Conservation (phyloP, 2,329 filamentous ascomycete genomes). For the Exophiala calicioides region DNA sequence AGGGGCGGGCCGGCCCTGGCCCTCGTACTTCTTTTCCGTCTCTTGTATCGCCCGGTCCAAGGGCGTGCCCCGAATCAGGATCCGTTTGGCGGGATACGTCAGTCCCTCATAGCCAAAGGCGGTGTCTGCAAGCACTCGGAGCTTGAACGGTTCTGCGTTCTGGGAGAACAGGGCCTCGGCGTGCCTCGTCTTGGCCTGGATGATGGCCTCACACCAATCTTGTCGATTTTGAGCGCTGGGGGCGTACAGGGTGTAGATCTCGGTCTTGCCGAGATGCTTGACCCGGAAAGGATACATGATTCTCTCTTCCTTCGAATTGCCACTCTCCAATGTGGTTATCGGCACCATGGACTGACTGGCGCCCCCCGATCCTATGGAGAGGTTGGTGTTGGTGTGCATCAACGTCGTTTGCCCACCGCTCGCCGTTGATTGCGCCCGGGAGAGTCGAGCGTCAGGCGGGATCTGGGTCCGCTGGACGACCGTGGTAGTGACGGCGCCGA, state of each 20-base stretch:
- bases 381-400: slow-evolving; percentile 67
- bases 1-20: slow-evolving; percentile 67
- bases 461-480: slow-evolving; percentile 51
- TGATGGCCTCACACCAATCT: slow-evolving; percentile 92
- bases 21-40: slow-evolving; percentile 72
- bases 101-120: slow-evolving; percentile 78
- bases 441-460: slow-evolving; percentile 53
- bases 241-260: slow-evolving; percentile 89
- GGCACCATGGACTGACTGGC: slow-evolving; percentile 54
- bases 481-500: slow-evolving; percentile 64
- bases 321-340: slow-evolving; percentile 50
- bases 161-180: slow-evolving; percentile 85
- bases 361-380: slow-evolving; percentile 60
- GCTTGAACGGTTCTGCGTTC: slow-evolving; percentile 91
- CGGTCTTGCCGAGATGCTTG: slow-evolving; percentile 85
- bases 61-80: slow-evolving; percentile 86
- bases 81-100: slow-evolving; percentile 49
- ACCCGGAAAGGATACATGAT: slow-evolving; percentile 92
- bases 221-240: slow-evolving; percentile 70
- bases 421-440: slow-evolving; percentile 53
- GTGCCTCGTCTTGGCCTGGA: slow-evolving; percentile 91
- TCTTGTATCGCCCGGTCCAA: slow-evolving; percentile 88
- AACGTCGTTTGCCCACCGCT: slow-evolving; percentile 49
- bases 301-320: slow-evolving; percentile 67
- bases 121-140: slow-evolving; percentile 88